Evolutionary conservation across 148 eudicot species (phyloP).

Genomic region (Selenicereus undatus): DNA sequence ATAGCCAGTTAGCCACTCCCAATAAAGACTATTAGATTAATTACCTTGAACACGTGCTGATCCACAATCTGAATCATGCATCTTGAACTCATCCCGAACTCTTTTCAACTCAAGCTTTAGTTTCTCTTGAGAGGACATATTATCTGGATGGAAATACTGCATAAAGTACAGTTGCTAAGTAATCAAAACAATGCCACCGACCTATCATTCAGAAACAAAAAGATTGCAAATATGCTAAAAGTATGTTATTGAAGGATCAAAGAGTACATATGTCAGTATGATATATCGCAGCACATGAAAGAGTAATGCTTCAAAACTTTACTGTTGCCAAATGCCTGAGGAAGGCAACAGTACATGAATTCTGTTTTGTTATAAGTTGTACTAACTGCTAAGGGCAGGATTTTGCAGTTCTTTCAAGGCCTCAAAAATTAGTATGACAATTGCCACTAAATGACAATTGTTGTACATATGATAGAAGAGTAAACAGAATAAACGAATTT

Average conservation of each 20-base stretch:
- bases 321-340: too few relatives aligned
- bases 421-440: too few relatives aligned
- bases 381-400: too few relatives aligned
- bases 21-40: background rate
- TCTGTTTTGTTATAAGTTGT: background rate
- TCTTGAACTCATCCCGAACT: constrained; percentile 86
- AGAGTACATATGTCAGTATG: too few relatives aligned
- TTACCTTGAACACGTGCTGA: constrained; percentile 92
- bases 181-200: background rate
- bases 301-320: too few relatives aligned
- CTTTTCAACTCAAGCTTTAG: constrained; percentile 69
- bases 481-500: too few relatives aligned
- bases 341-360: too few relatives aligned
- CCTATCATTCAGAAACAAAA: background rate
- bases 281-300: too few relatives aligned
- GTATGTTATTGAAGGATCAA: background rate
- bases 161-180: constrained; percentile 12
- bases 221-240: background rate
- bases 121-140: constrained; percentile 94
- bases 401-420: too few relatives aligned
- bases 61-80: constrained; percentile 94
- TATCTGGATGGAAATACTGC: constrained; percentile 98
- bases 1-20: background rate
- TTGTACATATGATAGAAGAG: too few relatives aligned
- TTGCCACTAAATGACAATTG: too few relatives aligned